Evolutionary conservation across 1,139 yeast species (phyloP).

Genomic region (Debaryomyces udenii): DNA sequence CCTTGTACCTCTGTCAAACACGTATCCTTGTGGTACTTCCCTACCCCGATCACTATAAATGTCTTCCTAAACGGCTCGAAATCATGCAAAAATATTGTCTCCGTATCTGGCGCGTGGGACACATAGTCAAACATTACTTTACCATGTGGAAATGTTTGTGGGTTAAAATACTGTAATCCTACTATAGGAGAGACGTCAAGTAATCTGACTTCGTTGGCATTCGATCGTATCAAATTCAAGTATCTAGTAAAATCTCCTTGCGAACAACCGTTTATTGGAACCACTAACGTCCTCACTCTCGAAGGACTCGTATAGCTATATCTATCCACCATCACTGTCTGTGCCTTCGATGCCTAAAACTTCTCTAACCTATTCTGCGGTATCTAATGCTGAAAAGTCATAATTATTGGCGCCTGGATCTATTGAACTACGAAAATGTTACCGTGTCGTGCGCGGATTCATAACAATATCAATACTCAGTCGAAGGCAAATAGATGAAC

Average conservation of each 20-base stretch:
- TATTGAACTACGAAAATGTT: not conserved
- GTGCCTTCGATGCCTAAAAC: not conserved
- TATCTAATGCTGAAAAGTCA: no score
- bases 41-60: slow-evolving; percentile 67
- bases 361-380: not conserved
- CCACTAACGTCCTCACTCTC: slow-evolving; percentile 64
- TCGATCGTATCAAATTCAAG: slow-evolving; percentile 48
- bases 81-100: slow-evolving; percentile 71
- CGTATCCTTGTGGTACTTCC: slow-evolving; percentile 39
- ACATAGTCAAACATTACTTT: slow-evolving; percentile 61
- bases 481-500: slow-evolving; percentile 6
- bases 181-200: slow-evolving; percentile 73
- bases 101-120: slow-evolving; percentile 54
- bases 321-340: slow-evolving; percentile 20
- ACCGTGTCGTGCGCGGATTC: slow-evolving; percentile 8
- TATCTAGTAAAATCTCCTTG: slow-evolving; percentile 50
- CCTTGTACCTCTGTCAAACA: slow-evolving; percentile 9
- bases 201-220: slow-evolving; percentile 62
- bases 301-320: slow-evolving; percentile 55
- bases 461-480: slow-evolving; percentile 4
- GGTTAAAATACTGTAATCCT: slow-evolving; percentile 65
- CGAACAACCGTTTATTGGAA: slow-evolving; percentile 67
- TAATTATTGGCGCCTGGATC: not conserved
- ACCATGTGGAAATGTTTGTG: slow-evolving; percentile 84
- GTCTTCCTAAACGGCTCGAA: slow-evolving; percentile 87